Conservation (phyloP, 2,329 filamentous ascomycete species). For the Ilyonectria sp. region DNA sequence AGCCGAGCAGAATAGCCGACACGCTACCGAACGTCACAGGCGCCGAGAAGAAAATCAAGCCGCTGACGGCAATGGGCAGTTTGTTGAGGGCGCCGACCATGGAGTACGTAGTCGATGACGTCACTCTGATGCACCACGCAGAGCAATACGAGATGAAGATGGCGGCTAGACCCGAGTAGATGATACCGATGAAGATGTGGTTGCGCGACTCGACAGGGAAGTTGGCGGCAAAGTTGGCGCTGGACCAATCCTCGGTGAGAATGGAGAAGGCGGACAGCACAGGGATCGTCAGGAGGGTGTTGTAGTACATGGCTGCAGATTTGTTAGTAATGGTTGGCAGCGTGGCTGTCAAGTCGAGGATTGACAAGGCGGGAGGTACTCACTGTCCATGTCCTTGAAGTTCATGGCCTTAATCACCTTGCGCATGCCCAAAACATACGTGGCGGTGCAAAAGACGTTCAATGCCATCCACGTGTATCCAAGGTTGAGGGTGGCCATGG, state of each 20-base stretch:
- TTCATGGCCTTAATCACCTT: constrained; percentile 99
- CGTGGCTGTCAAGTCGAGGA: constrained; percentile 48
- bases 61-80: constrained; percentile 92
- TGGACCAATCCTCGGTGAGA: constrained; percentile 92
- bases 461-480: constrained; percentile 98
- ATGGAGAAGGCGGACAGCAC: constrained; percentile 88
- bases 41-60: constrained; percentile 94
- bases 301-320: constrained; percentile 95
- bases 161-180: constrained; percentile 92
- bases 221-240: constrained; percentile 85
- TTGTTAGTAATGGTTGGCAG: too few species aligned
- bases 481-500: constrained; percentile 91
- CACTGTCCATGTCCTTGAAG: constrained; percentile 99
- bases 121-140: constrained; percentile 98
- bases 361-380: constrained; percentile 58
- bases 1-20: constrained; percentile 91
- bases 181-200: constrained; percentile 86
- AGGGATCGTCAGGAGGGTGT: constrained; percentile 97
- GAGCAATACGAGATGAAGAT: constrained; percentile 99
- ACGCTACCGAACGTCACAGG: constrained; percentile 94
- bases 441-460: constrained; percentile 95
- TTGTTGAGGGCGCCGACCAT: constrained; percentile 99
- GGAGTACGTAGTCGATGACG: constrained; percentile 96
- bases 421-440: constrained; percentile 93
- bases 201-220: constrained; percentile 87